Percentiles rank a stretch among this genome's conserved stretches.
These are phyloP conservation scores for Neocucurbitaria cava DNA, from an alignment of 2,329 filamentous ascomycete species.

Conservation along the genomic window DNA sequence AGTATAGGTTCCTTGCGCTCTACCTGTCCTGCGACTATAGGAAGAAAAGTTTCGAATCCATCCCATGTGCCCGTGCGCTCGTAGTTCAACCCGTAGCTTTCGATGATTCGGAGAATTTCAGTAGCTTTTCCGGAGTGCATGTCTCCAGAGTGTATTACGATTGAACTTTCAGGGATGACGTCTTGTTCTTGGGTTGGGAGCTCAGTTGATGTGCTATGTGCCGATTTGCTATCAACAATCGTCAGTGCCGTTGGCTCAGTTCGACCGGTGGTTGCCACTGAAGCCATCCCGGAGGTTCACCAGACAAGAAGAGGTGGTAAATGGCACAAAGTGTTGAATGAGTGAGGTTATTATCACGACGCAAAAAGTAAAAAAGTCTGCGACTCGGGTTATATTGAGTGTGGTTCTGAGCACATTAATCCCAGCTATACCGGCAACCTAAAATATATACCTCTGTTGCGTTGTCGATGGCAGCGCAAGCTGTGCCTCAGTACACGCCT, in stretches of 20 bases:
- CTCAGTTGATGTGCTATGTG: not conserved
- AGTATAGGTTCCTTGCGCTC: conserved; percentile 27
- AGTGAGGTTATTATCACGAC: not conserved
- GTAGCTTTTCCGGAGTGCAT: conserved; percentile 11
- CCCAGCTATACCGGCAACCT: not conserved
- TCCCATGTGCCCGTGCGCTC: conserved; percentile 34
- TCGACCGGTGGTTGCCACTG: not conserved
- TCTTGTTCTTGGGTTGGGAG: not conserved
- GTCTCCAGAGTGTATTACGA: not conserved
- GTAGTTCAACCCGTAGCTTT: conserved; percentile 32
- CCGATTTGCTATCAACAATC: not conserved
- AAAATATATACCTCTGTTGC: not conserved
- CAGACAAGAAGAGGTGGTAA: not conserved
- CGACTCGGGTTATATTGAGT: not conserved
- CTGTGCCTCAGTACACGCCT: too few species aligned
- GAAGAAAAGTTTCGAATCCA: conserved; percentile 31
- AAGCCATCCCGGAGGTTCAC: not conserved
- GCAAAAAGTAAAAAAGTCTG: not conserved
- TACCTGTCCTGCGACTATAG: conserved; percentile 24
- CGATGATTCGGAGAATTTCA: conserved; percentile 24
- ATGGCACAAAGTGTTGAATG: not conserved
- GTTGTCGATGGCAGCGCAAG: not conserved
- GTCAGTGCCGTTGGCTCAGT: not conserved
- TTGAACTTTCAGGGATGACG: not conserved
- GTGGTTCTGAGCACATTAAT: not conserved